A percentile compares a stretch with the other conserved stretches of the same genome.
Conservation (phyloP, 495 filamentous ascomycete genomes). For the Penicillium arizonense region DNA sequence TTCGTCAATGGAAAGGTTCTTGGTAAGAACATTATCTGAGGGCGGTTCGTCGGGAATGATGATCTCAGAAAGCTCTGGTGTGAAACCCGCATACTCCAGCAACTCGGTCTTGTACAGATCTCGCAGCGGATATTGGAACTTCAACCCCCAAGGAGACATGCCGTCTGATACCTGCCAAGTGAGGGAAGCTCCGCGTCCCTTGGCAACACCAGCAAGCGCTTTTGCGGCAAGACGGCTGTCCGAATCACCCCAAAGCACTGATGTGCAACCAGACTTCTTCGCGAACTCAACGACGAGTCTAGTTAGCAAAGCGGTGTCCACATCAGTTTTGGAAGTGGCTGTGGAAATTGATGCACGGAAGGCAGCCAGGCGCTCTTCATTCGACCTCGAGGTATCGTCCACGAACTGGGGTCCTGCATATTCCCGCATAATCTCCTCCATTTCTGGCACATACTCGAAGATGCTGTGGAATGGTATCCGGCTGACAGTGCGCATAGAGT, state of each 20-base stretch:
- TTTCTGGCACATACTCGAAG: constrained; percentile 42
- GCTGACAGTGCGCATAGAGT: constrained; percentile 59
- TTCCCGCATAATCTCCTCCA: constrained; percentile 26
- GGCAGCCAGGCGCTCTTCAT: constrained; percentile 45
- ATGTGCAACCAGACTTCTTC: constrained; percentile 55
- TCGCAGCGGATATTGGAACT: constrained; percentile 70
- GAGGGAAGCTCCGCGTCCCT: constrained; percentile 79
- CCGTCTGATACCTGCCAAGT: constrained; percentile 82
- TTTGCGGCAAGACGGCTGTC: constrained; percentile 86
- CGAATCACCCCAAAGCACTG: constrained; percentile 78
- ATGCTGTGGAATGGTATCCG: constrained; percentile 56
- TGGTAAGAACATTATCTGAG: constrained; percentile 50
- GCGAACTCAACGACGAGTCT: constrained; percentile 67
- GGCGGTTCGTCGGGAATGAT: constrained; percentile 40
- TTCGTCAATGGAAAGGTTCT: constrained; percentile 81
- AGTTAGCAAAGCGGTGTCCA: constrained; percentile 66
- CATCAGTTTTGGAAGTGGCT: constrained; percentile 70
- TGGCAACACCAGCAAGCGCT: constrained; percentile 82
- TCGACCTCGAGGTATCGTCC: constrained; percentile 29
- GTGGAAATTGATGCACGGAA: constrained; percentile 62
- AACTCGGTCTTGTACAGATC: constrained; percentile 83
- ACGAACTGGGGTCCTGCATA: constrained; percentile 24
- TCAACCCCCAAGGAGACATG: constrained; percentile 54
- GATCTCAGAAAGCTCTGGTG: constrained; percentile 51
- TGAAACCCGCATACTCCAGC: constrained; percentile 54